Conservation (phyloP, 2,329 filamentous ascomycete species). For the Colletotrichum sp. region DNA sequence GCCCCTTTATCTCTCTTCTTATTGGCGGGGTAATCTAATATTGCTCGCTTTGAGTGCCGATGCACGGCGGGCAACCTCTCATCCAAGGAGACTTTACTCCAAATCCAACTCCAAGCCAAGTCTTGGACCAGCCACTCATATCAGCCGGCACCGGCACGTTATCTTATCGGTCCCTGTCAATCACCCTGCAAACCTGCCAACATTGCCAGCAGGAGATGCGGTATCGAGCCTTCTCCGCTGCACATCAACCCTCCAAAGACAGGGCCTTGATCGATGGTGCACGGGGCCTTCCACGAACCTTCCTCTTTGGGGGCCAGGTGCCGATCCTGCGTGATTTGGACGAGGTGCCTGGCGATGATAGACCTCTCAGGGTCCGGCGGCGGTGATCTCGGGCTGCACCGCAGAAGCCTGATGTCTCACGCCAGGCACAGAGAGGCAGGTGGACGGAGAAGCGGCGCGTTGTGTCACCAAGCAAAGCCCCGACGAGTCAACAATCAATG, state of each 20-base stretch:
- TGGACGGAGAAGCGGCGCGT: background rate
- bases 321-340: conserved; percentile 8
- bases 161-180: conserved; percentile 20
- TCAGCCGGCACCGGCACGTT: conserved; percentile 16
- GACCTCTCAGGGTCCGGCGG: background rate
- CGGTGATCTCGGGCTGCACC: background rate
- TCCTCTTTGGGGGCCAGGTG: conserved; percentile 15
- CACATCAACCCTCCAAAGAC: conserved; percentile 8
- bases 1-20: conserved; percentile 7
- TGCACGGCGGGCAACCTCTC: background rate
- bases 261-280: background rate
- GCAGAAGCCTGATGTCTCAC: conserved; percentile 1
- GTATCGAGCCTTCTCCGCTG: conserved; percentile 10
- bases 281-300: conserved; percentile 7
- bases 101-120: background rate
- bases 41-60: conserved; percentile 4
- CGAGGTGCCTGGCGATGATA: background rate
- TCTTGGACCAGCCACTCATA: conserved; percentile 9
- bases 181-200: background rate
- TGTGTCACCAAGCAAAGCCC: background rate
- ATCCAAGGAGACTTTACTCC: background rate
- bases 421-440: conserved; percentile 13
- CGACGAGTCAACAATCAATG: background rate
- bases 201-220: background rate
- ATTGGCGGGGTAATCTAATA: conserved; percentile 15